Base-by-base conservation (phyloP, 441 rosid species). In the Hura crepitans region DNA sequence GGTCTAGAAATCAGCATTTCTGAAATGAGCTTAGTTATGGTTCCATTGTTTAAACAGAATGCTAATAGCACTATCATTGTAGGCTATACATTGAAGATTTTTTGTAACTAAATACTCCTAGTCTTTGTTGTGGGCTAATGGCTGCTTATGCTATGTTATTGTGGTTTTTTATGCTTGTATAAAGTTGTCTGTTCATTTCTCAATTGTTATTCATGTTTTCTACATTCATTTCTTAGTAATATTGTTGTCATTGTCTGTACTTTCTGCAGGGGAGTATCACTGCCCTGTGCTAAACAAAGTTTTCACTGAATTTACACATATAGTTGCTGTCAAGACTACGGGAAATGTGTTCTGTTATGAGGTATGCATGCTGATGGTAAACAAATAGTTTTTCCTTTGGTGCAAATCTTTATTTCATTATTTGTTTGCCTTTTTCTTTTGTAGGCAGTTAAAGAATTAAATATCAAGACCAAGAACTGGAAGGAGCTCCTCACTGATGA, bases 251-350 rank as follows among this genome's bases (percentile, higher is more conserved):
- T 66, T 70, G 18, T 67, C 54, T 63, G 13, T 62, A 62, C 45
- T 35, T 50, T 65, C 55, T 79, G 81, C 83, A 90, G 97, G 94
- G 66, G 99, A 90, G 82, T 90, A 69, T 72, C 93, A 89, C 58
- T 94, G 97, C 68, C 97, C 99, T 15, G 96, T 94, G 69, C 81
- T 94, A 62, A 89, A 86, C 85, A 92, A 94, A 79, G 97, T 90
- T 75, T 92, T 92, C 66, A 92, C 99, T 9, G 99, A 92, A 69
- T 94, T 82, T 69, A 90, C 97, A 1, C 97, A 86, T 76, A 90
- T 90, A 35, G 89, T 95, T 82, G 92, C 97, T 67, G 91, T 95
- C 72, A 95, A 85, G 85, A 89, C 90, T 27, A 83, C 96, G 0
- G 97, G 96, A 68, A 89, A 95, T 72, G 95, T 95, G 4, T 92